Base-by-base conservation (phyloP, 1,139 yeast genomes). In the Maudiozyma humilis region DNA sequence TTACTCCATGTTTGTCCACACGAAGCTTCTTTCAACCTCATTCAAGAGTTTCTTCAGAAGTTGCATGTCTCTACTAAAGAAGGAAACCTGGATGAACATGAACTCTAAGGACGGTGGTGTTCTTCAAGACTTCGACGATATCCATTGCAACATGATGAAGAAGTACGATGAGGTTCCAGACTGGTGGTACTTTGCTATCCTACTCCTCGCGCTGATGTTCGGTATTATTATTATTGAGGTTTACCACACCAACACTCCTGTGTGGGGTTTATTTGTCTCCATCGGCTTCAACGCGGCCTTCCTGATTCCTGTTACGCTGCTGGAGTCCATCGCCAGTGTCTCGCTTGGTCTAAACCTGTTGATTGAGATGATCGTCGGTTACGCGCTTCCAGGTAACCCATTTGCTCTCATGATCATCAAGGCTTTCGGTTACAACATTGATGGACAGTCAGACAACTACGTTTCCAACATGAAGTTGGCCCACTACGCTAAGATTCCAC, bases 361-460 rank as follows among this genome's bases (percentile, higher is more conserved):
- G 49, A 78, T 76, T 35, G 83, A 79, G 57, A 65, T 79, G 52
- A 71, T 79, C 47, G 67, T 75, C 42, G 86, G 86, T 18, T 77
- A 77, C 52, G 79, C 81, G 2, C 51, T 79, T 31, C 84, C 82
- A 27, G 82, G 82, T 41, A 77, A 78, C 45, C 81, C 80, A 36
- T 64, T 70, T 41, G 84, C 84, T 1, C 62, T 78, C 50, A 78
- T 74, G 72, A 70, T 75, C 30, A 64, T 78, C 50, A 78, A 79
- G 56, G 77, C 80, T 1, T 69, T 70, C 48, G 84, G 83, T 23
- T 71, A 71, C 53, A 78, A 77, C 56, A 76, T 77, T 50, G 76
- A 73, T 60, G 75, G 74, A 2, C 84, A 78, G 61, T 81, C 83
- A n/a, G 76, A 76, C 42, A 69, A 67, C 55, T 79, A 72, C 61